These are phyloP conservation scores for Pseudevernia furfuracea DNA, from an alignment of 495 filamentous ascomycete genomes.

Conservation along the genomic window DNA sequence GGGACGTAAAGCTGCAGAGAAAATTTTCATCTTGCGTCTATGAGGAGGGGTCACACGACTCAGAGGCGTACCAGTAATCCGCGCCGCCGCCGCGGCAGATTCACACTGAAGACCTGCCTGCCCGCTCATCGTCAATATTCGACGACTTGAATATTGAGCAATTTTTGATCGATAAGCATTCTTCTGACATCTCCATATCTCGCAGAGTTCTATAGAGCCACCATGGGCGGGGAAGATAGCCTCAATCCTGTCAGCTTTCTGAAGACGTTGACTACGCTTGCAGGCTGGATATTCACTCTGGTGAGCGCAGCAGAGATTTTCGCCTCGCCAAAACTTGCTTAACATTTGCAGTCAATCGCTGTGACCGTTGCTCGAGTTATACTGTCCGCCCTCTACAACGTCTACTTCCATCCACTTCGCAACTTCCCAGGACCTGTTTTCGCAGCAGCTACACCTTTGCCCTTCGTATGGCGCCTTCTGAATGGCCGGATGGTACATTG, in stretches of 20 bases:
- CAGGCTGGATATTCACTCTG: conserved; percentile 11
- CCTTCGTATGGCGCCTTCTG: conserved; percentile 17
- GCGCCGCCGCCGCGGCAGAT: background rate
- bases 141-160: background rate
- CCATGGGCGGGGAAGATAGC: background rate
- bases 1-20: conserved; percentile 21
- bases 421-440: conserved; percentile 41
- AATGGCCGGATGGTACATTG: conserved; percentile 19
- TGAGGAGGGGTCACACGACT: background rate
- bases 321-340: background rate
- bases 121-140: background rate
- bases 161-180: background rate
- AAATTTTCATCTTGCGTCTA: background rate
- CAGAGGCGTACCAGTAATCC: background rate
- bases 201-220: background rate
- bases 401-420: conserved; percentile 44
- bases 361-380: conserved; percentile 4
- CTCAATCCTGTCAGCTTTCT: background rate
- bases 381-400: conserved; percentile 33
- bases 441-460: conserved; percentile 21
- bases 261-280: background rate
- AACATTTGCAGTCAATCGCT: background rate
- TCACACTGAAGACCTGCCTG: background rate
- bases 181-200: background rate
- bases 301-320: background rate